Evolutionary conservation across 108 stramenopile species (phyloP), one percentile per base, ranked within the genome.

Genomic region (Skeletonema tropicum): DNA sequence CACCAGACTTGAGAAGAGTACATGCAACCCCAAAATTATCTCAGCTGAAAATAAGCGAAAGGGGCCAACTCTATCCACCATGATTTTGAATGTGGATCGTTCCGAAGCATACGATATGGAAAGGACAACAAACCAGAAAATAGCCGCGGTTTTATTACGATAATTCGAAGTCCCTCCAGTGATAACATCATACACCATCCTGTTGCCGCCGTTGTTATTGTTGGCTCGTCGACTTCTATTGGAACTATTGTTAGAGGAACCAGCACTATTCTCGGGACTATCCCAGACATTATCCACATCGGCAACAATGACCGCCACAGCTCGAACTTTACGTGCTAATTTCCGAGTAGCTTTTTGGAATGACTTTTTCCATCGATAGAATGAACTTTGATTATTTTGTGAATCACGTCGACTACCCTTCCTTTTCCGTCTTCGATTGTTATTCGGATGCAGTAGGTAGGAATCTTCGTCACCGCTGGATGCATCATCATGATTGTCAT

Each of bases 221-320:
- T 55, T 61, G 1, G 42, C 29, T 25, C 14, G 30, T 3, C 60
- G 45, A 36, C 52, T 59, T 35, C 23, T 9, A 29, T 30, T 62
- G 15, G 10, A 60, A 69, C 60, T 69, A 31, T 31, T 69, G 58
- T 31, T 17, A 9, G 30, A 25, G 17, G 21, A 10, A 14, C 10
- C 19, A 36, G 23, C 21, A 38, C 60, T 64, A 57, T 60, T 63
- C 30, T 79, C 74, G 2, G 87, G 89, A 36, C 87, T 85, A 70
- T 93, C 92, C 92, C 92, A 93, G 1, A 93, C 80, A 62, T 93
- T 89, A 35, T 93, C 92, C 2, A 90, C 89, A 68, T 93, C 88
- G 64, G 90, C 85, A 36, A 93, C 68, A 26, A 86, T 38, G 9
- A 85, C 57, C 9, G 86, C 68, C 19, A 60, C 77, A 6, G 41